A percentile compares a stretch with the other conserved stretches of the same genome.
Evolutionary conservation across 192 early-diverging fungal species (phyloP).

Genomic region (Funneliformis geosporum): DNA sequence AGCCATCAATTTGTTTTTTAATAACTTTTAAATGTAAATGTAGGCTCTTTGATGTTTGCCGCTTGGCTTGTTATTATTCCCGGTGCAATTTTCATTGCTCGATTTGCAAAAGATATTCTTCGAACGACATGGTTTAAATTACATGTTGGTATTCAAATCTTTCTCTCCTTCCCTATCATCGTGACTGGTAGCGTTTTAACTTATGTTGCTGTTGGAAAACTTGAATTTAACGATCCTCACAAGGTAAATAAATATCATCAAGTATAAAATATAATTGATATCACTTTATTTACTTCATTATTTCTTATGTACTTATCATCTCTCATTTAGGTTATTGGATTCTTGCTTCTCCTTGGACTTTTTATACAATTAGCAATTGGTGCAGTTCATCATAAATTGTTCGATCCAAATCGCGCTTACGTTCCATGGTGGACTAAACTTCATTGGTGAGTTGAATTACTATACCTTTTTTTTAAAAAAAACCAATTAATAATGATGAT

Average conservation of each 20-base stretch:
- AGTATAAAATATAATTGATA: too few species aligned
- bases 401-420: neutral
- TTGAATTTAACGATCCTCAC: neutral
- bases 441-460: conserved; percentile 20
- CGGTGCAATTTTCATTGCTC: conserved; percentile 16
- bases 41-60: conserved; percentile 20
- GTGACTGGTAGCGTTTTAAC: neutral
- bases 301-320: neutral
- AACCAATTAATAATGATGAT: too few species aligned
- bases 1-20: neutral
- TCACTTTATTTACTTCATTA: neutral
- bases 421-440: conserved; percentile 35
- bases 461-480: too few species aligned
- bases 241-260: neutral
- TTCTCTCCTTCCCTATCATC: neutral
- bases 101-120: conserved; percentile 4
- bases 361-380: conserved; percentile 21
- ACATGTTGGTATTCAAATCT: conserved; percentile 19
- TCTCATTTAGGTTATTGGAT: conserved; percentile 15
- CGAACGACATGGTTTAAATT: conserved; percentile 4
- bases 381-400: conserved; percentile 20
- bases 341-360: conserved; percentile 1
- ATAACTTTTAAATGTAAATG: neutral
- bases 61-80: conserved; percentile 1
- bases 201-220: neutral